Base-by-base conservation (phyloP, 73 alveolate genomes). In the Blepharisma stoltei region DNA sequence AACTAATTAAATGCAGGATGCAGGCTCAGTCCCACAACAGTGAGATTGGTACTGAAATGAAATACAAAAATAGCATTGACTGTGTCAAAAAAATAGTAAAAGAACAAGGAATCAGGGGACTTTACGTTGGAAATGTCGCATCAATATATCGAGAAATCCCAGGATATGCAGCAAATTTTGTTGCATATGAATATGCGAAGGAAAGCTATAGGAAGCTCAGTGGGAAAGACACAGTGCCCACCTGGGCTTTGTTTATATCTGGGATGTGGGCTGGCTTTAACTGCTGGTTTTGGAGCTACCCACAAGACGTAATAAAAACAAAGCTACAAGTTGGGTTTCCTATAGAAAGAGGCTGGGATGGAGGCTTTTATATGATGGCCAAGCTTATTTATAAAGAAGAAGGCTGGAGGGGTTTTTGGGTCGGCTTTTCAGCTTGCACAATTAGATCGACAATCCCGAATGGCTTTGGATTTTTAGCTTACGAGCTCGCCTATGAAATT, bases 341-440 rank as follows among this genome's bases (percentile, higher is more conserved):
- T 46, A 54, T 54, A 46, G 25, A 69, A 27, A 54, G 6, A 43
- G 23, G 55, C 66, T 45, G 54, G 52, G 89, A 82, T 78, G 89
- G 89, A 6, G 89, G 89, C 21, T 76, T 82, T 21, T n/a, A 38
- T 23, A 48, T 46, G 5, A 54, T 81, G 44, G 71, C 81, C 1
- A 20, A 54, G 49, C 54, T 49, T 25, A 78, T 82, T 8, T 54
- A 54, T 25, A 77, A 55, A 18, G 81, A 50, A 21, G 81, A 67
- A 47, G 89, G 89, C 54, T 53, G 70, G 52, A 32, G 14, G 47
- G 89, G 85, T 0, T 77, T 82, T 46, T 82, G 89, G 89, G 49
- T 52, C 37, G 89, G 89, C 1, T 82, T 77, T 60, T 78, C 81
- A 54, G 85, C 85, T 6, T 82, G 89, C 76, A 6, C 81, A n/a